phyloP scores from a whole-genome alignment of 129 eudicot species.

The Gnaphalium uliginosum region DNA sequence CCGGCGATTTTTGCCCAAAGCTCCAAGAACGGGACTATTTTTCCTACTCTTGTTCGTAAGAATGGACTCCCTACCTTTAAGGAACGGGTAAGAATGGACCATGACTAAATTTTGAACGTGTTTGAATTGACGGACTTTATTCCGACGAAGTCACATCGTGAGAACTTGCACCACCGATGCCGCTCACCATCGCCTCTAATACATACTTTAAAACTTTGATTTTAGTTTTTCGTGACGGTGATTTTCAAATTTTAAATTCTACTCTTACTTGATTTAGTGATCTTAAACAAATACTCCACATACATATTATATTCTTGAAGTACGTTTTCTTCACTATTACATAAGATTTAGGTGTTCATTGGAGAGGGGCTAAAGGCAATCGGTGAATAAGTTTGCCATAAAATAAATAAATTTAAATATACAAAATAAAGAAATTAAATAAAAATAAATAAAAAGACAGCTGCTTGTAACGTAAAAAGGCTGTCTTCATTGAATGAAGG shows the following conservation, averaged over 20 bases:
- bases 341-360: constrained; percentile 23
- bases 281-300: constrained; percentile 6
- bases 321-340: neutral
- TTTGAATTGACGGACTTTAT: too few species aligned
- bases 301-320: constrained; percentile 5
- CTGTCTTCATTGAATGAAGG: constrained; percentile 43
- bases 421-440: neutral
- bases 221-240: neutral
- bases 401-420: neutral
- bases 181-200: too few species aligned
- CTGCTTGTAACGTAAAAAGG: constrained; percentile 40
- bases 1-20: too few species aligned
- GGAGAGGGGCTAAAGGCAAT: constrained; percentile 26
- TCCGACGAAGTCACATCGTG: too few species aligned
- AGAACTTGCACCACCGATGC: too few species aligned
- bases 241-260: neutral
- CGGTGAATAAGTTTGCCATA: neutral
- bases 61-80: too few species aligned
- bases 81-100: too few species aligned
- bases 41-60: too few species aligned
- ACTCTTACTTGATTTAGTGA: neutral
- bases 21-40: too few species aligned
- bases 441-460: constrained; percentile 28
- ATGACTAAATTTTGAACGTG: too few species aligned
- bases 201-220: neutral